Evolutionary conservation across 164 flowering plant genomes (phyloP), one percentile per base, ranked within the genome.

Genomic region (Aristolochia contorta): DNA sequence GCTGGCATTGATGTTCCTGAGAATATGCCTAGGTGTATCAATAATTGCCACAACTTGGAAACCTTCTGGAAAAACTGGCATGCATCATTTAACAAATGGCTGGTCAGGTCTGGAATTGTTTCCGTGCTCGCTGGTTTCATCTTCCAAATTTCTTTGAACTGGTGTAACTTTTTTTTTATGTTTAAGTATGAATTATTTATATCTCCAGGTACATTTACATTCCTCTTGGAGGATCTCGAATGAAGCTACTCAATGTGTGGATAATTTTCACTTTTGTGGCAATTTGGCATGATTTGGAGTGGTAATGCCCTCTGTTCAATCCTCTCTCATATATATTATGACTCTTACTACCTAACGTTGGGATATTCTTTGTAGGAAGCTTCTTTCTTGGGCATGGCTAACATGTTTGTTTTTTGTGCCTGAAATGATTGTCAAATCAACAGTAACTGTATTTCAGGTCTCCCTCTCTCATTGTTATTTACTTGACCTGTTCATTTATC

Each of bases 41-140:
- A 93, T 74, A 91, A 93, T 75, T 93, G 99, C 78, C 74, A 85
- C 71, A 79, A 79, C 76, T 66, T 93, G 79, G 97, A 90, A 80
- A 75, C 80, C 50, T 93, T 93, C 72, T 93, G 99, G 99, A 93
- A 91, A 81, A 88, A 71, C 68, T 93, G 99, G 99, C 99, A 93
- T 72, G 96, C 99, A 63, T 93, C 99, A 45, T 93, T 71, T 69
- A 93, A 93, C 76, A 93, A 82, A 75, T 93, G 99, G 99, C 91
- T 93, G 69, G 97, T 93, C 59, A 84, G 97, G 99, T 90, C 45
- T 54, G 45, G 19, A 37, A 37, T 56, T 48, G 47, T 68, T 61
- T 62, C 30, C 16, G 48, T 20, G 16, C 21, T 13, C 12, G 51
- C 21, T 16, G 30, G 19, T 16, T 33, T 56, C 14, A 27, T 56